These are phyloP conservation scores for Blumeria graminis DNA, from an alignment of 2,329 filamentous ascomycete species.

Conservation along the genomic window DNA sequence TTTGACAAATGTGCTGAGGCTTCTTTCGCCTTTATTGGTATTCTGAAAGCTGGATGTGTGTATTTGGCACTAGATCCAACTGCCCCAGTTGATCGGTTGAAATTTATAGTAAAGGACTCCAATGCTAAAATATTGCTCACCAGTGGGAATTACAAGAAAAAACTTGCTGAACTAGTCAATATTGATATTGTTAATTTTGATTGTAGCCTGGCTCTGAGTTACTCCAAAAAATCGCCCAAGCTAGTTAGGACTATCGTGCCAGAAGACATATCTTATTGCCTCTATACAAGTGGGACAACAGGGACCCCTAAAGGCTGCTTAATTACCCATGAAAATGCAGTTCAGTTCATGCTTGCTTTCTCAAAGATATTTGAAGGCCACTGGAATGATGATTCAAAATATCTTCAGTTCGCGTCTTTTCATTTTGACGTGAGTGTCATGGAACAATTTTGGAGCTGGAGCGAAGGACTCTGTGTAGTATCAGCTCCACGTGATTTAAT, in stretches of 20 bases:
- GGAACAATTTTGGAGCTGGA: conserved; percentile 93
- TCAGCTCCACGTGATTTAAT: conserved; percentile 65
- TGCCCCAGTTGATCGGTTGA: conserved; percentile 15
- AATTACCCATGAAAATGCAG: conserved; percentile 67
- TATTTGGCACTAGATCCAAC: conserved; percentile 19
- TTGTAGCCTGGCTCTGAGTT: conserved; percentile 3
- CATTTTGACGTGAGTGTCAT: conserved; percentile 88
- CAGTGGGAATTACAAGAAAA: conserved; percentile 20
- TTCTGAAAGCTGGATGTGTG: conserved; percentile 16
- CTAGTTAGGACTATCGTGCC: conserved; percentile 8
- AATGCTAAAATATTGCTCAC: conserved; percentile 37
- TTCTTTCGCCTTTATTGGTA: conserved; percentile 16
- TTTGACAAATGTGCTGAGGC: conserved; percentile 18
- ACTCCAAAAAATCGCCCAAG: conserved; percentile 8
- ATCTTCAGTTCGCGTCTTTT: conserved; percentile 82
- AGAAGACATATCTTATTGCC: conserved; percentile 14
- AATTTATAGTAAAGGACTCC: conserved; percentile 31
- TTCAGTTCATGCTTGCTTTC: conserved; percentile 77
- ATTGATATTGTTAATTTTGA: conserved; percentile 9
- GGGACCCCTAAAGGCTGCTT: conserved; percentile 32
- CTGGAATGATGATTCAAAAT: conserved; percentile 51
- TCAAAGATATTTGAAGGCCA: conserved; percentile 50
- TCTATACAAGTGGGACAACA: conserved; percentile 18
- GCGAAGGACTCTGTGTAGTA: conserved; percentile 63
- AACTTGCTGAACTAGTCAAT: conserved; percentile 14